Conservation (phyloP, 2,329 filamentous ascomycete genomes). For the Dryadomyces quercus-mongolicae region DNA sequence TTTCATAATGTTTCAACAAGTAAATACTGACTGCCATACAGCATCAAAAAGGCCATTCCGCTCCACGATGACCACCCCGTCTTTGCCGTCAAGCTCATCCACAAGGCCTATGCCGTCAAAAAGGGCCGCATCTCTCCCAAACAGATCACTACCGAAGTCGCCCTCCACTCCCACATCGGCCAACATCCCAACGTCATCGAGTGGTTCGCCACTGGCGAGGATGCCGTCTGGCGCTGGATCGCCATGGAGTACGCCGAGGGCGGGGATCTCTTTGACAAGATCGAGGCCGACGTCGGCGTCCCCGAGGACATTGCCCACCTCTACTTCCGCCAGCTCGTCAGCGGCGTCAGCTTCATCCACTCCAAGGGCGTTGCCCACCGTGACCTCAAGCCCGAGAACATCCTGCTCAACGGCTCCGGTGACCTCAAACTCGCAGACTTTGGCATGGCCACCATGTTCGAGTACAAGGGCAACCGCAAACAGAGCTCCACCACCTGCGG, state of each 20-base stretch:
- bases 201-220: constrained; percentile 80
- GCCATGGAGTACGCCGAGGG: constrained; percentile 96
- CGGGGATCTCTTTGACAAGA: constrained; percentile 97
- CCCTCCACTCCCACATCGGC: constrained; percentile 77
- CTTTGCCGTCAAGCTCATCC: constrained; percentile 97
- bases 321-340: constrained; percentile 86
- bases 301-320: constrained; percentile 88
- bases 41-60: constrained; percentile 87
- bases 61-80: constrained; percentile 56
- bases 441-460: constrained; percentile 86
- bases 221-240: constrained; percentile 86
- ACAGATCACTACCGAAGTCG: constrained; percentile 85
- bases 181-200: constrained; percentile 89
- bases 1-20: no score
- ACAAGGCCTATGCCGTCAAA: constrained; percentile 87
- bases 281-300: constrained; percentile 95
- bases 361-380: constrained; percentile 90
- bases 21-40: constrained; percentile 25
- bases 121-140: constrained; percentile 80
- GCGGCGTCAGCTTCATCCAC: constrained; percentile 89
- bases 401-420: constrained; percentile 72
- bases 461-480: constrained; percentile 75
- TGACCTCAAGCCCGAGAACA: constrained; percentile 90
- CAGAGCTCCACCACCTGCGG: constrained; percentile 83
- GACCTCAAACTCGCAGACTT: constrained; percentile 94